Conservation (phyloP, 1,284 basidiomycete genomes). For the Peniophora sp. region DNA sequence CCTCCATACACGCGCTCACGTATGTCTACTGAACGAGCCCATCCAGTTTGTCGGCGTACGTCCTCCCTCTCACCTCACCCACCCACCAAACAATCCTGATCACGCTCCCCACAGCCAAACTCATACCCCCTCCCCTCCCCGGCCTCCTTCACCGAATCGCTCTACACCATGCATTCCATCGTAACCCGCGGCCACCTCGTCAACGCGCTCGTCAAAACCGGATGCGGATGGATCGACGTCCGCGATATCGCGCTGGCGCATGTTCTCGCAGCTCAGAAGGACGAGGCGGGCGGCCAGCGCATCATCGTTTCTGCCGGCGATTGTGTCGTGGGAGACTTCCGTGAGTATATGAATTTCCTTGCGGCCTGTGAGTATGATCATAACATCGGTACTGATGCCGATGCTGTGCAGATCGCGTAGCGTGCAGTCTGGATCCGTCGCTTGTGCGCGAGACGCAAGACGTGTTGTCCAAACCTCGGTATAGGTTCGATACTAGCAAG, state of each 20-base stretch:
- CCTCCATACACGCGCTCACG: not conserved
- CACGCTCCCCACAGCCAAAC: not conserved
- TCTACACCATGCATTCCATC: constrained; percentile 24
- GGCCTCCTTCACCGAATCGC: constrained; percentile 45
- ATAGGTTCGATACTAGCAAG: constrained; percentile 12
- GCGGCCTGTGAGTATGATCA: not conserved
- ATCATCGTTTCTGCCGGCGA: constrained; percentile 23
- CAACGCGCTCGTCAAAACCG: constrained; percentile 2
- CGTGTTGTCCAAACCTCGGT: not conserved
- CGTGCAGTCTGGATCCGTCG: not conserved
- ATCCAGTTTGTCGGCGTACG: no score
- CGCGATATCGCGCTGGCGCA: constrained; percentile 39
- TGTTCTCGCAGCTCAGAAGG: constrained; percentile 30
- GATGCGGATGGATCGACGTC: constrained; percentile 31
- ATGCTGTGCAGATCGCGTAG: not conserved
- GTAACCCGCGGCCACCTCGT: constrained; percentile 10
- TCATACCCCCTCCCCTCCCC: constrained; percentile 37
- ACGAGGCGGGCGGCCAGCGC: constrained; percentile 35
- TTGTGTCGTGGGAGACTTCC: not conserved
- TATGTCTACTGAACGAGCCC: no score
- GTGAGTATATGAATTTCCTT: not conserved
- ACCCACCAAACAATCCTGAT: no score
- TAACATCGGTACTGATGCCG: not conserved
- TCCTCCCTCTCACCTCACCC: no score
- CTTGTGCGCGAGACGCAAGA: no score